Conservation (phyloP, 257 asterid genomes). For the Parsonsia alboflavescens region DNA sequence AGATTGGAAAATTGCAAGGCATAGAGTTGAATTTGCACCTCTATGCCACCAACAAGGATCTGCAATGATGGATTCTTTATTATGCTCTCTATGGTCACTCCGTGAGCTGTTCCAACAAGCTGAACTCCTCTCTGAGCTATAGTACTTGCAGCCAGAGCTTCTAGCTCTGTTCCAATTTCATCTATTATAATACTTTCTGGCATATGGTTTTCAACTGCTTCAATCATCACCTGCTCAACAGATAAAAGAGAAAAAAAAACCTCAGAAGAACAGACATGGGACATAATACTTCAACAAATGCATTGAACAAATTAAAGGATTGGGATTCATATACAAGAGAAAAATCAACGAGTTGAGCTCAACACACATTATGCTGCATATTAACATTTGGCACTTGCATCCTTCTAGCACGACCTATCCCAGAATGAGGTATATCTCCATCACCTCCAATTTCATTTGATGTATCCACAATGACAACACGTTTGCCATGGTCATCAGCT, state of each 20-base stretch:
- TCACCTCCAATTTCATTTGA: conserved; percentile 99
- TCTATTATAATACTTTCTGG: conserved; percentile 90
- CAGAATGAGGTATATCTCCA: conserved; percentile 96
- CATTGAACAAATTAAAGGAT: not conserved
- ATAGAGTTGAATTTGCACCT: conserved; percentile 41
- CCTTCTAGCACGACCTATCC: conserved; percentile 97
- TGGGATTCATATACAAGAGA: not conserved
- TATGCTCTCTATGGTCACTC: conserved; percentile 83
- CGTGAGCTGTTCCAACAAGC: conserved; percentile 98
- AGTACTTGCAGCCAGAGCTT: conserved; percentile 95
- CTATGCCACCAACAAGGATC: conserved; percentile 95
- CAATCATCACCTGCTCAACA: conserved; percentile 80
- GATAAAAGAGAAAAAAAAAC: not conserved
- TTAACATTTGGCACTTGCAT: conserved; percentile 97
- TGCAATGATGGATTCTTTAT: conserved; percentile 87
- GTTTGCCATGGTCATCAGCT: conserved; percentile 87
- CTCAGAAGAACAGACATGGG: not conserved
- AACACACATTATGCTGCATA: conserved; percentile 86
- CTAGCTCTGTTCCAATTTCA: conserved; percentile 96
- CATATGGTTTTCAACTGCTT: conserved; percentile 99
- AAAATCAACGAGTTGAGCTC: conserved; percentile 6
- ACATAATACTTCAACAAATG: not conserved
- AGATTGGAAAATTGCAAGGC: conserved; percentile 3
- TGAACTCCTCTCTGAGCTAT: conserved; percentile 99
- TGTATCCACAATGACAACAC: conserved; percentile 93